A percentile compares a stretch with the other conserved stretches of the same genome.
Evolutionary conservation across 169 alveolate species (phyloP).

Genomic region (Haemoproteus tartakovskyi): DNA sequence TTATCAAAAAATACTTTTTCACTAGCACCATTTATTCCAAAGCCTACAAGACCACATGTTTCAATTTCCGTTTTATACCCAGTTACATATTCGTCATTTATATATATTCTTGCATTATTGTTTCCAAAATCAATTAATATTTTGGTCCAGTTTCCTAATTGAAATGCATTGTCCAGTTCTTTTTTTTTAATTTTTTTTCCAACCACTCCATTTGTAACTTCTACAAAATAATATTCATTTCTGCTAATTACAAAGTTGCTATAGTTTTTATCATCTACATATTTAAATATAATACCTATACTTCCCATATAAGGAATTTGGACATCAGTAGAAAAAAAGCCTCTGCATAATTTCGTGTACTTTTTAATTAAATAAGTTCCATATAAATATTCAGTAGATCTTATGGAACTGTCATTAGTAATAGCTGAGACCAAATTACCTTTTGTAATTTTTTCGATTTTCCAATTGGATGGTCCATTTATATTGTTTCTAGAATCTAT

Average conservation of each 20-base stretch:
- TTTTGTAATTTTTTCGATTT: conserved; percentile 30
- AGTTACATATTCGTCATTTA: conserved; percentile 19
- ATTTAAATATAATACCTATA: conserved; percentile 36
- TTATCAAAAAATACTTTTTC: conserved; percentile 56
- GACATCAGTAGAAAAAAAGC: conserved; percentile 40
- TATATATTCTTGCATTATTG: conserved; percentile 24
- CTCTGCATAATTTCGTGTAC: conserved; percentile 45
- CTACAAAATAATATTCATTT: conserved; percentile 42
- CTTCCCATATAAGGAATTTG: conserved; percentile 55
- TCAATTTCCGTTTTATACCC: conserved; percentile 53
- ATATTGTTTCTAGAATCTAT: conserved; percentile 26
- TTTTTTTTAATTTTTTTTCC: conserved; percentile 8
- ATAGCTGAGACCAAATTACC: conserved; percentile 50
- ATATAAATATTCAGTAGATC: conserved; percentile 19
- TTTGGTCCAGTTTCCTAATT: conserved; percentile 44
- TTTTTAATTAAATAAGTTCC: conserved; percentile 46
- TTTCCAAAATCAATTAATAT: conserved; percentile 44
- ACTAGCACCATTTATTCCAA: conserved; percentile 43
- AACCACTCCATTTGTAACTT: conserved; percentile 13
- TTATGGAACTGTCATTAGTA: conserved; percentile 15
- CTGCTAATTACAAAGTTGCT: conserved; percentile 29
- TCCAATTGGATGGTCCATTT: conserved; percentile 45
- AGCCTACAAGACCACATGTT: conserved; percentile 34
- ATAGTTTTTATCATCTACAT: conserved; percentile 41
- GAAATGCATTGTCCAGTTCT: conserved; percentile 1